A percentile compares a stretch with the other conserved stretches of the same genome.
Conservation (phyloP, 1,139 yeast species). For the Debaryomyces coudertii region DNA sequence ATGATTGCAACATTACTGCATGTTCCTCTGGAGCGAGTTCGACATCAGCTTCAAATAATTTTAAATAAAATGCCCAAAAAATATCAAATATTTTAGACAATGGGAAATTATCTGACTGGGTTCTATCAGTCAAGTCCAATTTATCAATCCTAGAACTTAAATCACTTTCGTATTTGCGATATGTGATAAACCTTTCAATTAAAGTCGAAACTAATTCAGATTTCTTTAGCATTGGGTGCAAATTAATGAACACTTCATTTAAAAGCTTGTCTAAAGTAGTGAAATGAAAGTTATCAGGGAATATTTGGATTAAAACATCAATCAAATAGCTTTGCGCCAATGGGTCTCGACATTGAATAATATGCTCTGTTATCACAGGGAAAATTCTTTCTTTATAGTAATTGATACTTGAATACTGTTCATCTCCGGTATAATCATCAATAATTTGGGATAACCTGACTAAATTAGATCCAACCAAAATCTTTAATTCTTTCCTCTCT, state of each 20-base stretch:
- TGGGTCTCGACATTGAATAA: constrained; percentile 87
- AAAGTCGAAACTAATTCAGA: constrained; percentile 69
- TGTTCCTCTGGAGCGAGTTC: constrained; percentile 68
- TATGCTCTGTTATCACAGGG: constrained; percentile 85
- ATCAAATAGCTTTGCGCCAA: constrained; percentile 89
- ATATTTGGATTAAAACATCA: constrained; percentile 89
- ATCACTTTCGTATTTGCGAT: constrained; percentile 42
- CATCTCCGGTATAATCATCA: constrained; percentile 59
- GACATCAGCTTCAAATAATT: constrained; percentile 58
- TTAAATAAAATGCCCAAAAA: constrained; percentile 67
- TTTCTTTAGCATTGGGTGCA: constrained; percentile 72
- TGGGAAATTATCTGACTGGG: constrained; percentile 1
- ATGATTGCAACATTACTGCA: constrained; percentile 64
- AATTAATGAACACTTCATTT: constrained; percentile 59
- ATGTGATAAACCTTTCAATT: constrained; percentile 73
- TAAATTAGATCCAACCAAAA: constrained; percentile 88
- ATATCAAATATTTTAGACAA: constrained; percentile 49
- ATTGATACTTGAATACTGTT: constrained; percentile 33
- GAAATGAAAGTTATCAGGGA: constrained; percentile 91
- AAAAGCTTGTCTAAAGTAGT: constrained; percentile 70
- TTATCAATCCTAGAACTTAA: constrained; percentile 9
- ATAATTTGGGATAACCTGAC: constrained; percentile 88
- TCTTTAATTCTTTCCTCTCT: constrained; percentile 88
- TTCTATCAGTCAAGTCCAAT: constrained; percentile 10
- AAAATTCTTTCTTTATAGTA: constrained; percentile 68